These are phyloP conservation scores for Dendrothele bispora DNA, from an alignment of 768 basidiomycete species.

Conservation along the genomic window DNA sequence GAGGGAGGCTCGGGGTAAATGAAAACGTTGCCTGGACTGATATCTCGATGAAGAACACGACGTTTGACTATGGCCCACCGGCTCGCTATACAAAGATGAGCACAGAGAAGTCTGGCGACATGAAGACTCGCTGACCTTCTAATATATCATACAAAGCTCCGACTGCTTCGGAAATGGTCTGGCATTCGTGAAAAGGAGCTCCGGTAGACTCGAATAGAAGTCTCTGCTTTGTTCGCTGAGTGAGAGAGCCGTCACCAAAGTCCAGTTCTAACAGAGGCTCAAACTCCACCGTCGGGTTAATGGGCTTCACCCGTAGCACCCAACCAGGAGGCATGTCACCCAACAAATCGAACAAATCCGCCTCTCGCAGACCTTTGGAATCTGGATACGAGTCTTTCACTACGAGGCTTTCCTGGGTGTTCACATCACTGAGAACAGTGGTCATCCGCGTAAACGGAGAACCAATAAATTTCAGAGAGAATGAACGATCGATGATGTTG, in stretches of 20 bases:
- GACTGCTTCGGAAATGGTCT: background rate
- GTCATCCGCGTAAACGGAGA: background rate
- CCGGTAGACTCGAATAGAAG: background rate
- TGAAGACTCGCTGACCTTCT: background rate
- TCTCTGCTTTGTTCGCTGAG: background rate
- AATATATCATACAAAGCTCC: background rate
- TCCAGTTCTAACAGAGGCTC: background rate
- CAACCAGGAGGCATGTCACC: background rate
- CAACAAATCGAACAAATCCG: background rate
- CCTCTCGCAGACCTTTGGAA: background rate
- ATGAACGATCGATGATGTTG: background rate
- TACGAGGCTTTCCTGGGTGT: background rate
- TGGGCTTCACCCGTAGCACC: background rate
- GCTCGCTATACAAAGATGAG: background rate
- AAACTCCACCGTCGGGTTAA: background rate
- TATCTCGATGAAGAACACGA: background rate
- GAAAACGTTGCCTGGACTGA: too few species aligned
- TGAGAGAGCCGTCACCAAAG: background rate
- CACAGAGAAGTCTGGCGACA: background rate
- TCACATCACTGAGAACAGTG: background rate
- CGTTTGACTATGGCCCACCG: background rate
- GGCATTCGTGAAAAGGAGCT: background rate
- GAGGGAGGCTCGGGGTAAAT: background rate
- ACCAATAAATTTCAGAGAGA: background rate
- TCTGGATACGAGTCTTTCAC: background rate